phyloP scores from a whole-genome alignment of 805 yeast genomes.

The Kodamaea lidongshanica region DNA sequence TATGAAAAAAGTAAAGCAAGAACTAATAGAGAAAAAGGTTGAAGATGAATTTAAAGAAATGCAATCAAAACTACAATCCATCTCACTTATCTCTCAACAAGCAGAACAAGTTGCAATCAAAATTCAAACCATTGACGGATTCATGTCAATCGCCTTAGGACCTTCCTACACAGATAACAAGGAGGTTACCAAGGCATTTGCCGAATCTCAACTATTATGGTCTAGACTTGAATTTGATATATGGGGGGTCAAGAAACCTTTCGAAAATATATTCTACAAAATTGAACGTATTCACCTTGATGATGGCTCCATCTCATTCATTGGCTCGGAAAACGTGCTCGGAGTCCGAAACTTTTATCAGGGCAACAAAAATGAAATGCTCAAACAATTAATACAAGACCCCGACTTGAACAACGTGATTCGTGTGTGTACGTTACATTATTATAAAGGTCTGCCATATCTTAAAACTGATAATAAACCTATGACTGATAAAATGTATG shows the following conservation, averaged over 20 bases:
- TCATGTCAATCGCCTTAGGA: constrained; percentile 1
- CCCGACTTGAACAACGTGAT: too few species aligned
- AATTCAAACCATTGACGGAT: constrained; percentile 10
- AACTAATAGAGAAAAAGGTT: constrained; percentile 5
- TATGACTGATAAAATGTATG: constrained; percentile 13
- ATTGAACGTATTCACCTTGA: background rate
- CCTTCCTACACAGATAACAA: background rate
- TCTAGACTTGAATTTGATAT: constrained; percentile 26
- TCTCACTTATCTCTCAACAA: constrained; percentile 1
- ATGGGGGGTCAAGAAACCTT: constrained; percentile 24
- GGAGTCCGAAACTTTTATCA: too few species aligned
- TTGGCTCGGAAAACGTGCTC: too few species aligned
- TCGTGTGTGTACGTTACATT: too few species aligned
- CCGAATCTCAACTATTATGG: constrained; percentile 16
- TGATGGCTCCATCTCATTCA: too few species aligned
- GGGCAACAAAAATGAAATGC: too few species aligned
- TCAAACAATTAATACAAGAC: too few species aligned
- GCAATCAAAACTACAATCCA: constrained; percentile 1
- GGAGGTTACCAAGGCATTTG: background rate
- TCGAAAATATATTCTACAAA: background rate
- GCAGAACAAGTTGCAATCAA: constrained; percentile 1
- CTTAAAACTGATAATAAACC: too few species aligned
- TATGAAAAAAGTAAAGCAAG: constrained; percentile 18
- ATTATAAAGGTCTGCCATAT: too few species aligned
- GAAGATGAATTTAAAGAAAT: constrained; percentile 4